phyloP scores from a whole-genome alignment of 192 early-diverging fungal genomes.

The Backusella mclennaniae region DNA sequence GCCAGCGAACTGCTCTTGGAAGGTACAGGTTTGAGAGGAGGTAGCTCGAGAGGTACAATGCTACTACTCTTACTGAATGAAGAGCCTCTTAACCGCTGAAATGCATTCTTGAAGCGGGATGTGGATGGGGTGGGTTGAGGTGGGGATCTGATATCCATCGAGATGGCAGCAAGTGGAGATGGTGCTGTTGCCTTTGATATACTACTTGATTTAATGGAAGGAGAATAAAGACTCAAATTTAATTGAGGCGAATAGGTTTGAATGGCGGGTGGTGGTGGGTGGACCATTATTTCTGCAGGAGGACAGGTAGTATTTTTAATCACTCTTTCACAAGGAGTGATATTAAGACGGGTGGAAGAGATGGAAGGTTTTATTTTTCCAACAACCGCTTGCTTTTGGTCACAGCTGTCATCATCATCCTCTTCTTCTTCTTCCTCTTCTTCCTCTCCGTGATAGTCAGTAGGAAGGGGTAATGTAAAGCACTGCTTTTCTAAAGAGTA shows the following conservation, averaged over 20 bases:
- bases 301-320: neutral
- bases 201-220: neutral
- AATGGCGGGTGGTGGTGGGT: neutral
- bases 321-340: neutral
- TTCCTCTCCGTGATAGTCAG: neutral
- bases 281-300: neutral
- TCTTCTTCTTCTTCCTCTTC: neutral
- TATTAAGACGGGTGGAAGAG: neutral
- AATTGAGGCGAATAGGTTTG: neutral
- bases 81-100: constrained; percentile 1
- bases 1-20: constrained; percentile 2
- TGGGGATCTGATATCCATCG: constrained; percentile 3
- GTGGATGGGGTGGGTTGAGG: neutral
- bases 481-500: neutral
- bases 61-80: neutral
- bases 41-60: neutral
- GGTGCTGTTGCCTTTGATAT: neutral
- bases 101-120: neutral
- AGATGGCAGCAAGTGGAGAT: neutral
- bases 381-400: neutral
- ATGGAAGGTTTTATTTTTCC: neutral
- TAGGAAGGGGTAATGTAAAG: neutral
- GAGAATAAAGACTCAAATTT: neutral
- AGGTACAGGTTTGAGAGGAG: neutral
- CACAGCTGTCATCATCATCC: neutral